Evolutionary conservation across 768 basidiomycete genomes (phyloP), one percentile per base, ranked within the genome.

Genomic region (Panellus pusillus): DNA sequence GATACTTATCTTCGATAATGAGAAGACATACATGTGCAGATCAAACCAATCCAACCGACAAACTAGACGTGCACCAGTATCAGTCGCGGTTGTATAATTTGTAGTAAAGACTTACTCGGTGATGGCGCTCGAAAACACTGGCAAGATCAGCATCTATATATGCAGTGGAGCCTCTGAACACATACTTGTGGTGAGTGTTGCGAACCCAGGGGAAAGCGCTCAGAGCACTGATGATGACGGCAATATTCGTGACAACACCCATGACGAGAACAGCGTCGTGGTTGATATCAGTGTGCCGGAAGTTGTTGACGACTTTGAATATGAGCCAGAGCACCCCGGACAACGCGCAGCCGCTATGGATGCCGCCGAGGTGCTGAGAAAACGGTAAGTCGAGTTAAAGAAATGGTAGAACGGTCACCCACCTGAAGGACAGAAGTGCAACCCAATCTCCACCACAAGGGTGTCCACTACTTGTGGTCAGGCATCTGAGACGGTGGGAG

Each of bases 201-300:
- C 89, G 78, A 42, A 91, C 80, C 86, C 87, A 89, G 27, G 89
- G 89, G 65, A 90, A 79, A 12, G 87, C 89, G 39, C 86, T 82
- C 40, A 79, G 65, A 38, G 85, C 77, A 41, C 81, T 83, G 53
- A 86, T 67, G 54, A 82, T 72, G 38, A 90, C 75, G 4, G 76
- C 69, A 8, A 86, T 52, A 58, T 79, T 75, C 8, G 84, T 84
- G 32, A 86, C 61, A 31, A 86, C 72, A 24, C 87, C 87, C 59
- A 84, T 78, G 38, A 79, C 74, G 8, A 90, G 73, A 20, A 89
- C 69, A 1, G 83, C 78, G 54, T 78, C 75, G 61, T 80, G 78
- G 54, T 79, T 81, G 29, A 75, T 57, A 48, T 77, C 66, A 52
- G 74, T 77, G 46, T 75, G 63, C 35, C 70, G 73, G 69, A 80